Conservation (phyloP, 768 basidiomycete genomes). For the Pleurotus sapidus region DNA sequence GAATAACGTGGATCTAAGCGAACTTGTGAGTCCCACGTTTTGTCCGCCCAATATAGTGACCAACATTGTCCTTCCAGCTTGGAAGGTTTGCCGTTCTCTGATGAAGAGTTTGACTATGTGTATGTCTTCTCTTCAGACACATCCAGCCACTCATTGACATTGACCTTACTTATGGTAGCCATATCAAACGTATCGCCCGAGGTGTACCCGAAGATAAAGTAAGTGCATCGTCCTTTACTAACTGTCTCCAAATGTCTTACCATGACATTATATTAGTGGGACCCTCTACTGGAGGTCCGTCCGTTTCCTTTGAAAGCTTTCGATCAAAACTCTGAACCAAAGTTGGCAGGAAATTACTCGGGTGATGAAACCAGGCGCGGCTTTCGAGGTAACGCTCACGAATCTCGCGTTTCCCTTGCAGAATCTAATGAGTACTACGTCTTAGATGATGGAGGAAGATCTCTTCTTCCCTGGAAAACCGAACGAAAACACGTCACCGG, state of each 20-base stretch:
- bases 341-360: constrained; percentile 48
- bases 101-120: constrained; percentile 79
- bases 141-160: constrained; percentile 2
- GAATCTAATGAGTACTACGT: not conserved
- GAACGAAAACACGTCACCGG: constrained; percentile 30
- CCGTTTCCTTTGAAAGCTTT: not conserved
- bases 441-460: constrained; percentile 71
- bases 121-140: constrained; percentile 30
- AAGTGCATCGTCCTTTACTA: constrained; percentile 9
- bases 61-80: constrained; percentile 37
- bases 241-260: too few relatives aligned
- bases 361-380: constrained; percentile 73
- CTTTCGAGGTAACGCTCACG: constrained; percentile 51
- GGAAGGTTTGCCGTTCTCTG: constrained; percentile 64
- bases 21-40: constrained; percentile 55
- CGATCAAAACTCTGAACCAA: not conserved
- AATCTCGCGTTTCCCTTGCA: not conserved
- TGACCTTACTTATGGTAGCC: constrained; percentile 33
- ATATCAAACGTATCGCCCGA: constrained; percentile 67
- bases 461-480: constrained; percentile 64
- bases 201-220: constrained; percentile 80
- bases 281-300: constrained; percentile 48
- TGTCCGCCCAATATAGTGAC: constrained; percentile 8
- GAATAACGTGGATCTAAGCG: constrained; percentile 70
- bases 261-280: constrained; percentile 46